A percentile compares a stretch with the other conserved stretches of the same genome.
Conservation (phyloP, 192 early-diverging fungal genomes). For the Phycomyces blakesleeanus region DNA sequence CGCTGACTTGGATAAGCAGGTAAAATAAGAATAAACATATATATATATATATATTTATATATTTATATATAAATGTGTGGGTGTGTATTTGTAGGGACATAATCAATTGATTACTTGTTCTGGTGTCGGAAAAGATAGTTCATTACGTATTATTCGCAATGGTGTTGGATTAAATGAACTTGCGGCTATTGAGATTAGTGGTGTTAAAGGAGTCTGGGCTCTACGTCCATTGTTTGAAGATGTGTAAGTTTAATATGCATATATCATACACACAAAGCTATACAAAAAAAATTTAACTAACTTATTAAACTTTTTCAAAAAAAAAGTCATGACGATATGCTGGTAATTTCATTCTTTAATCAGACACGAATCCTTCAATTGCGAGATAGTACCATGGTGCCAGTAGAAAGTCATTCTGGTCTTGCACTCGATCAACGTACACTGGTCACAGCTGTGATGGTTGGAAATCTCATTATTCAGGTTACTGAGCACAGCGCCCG, state of each 20-base stretch:
- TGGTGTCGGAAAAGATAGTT: constrained; percentile 68
- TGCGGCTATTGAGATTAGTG: constrained; percentile 58
- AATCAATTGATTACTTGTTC: constrained; percentile 85
- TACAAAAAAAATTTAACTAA: too few species aligned
- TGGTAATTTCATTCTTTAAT: constrained; percentile 67
- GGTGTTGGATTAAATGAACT: constrained; percentile 85
- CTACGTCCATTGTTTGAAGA: constrained; percentile 49
- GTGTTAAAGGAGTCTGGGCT: constrained; percentile 74
- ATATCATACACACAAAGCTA: too few species aligned
- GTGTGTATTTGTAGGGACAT: too few species aligned
- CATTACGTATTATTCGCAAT: constrained; percentile 81
- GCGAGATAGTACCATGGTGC: constrained; percentile 25
- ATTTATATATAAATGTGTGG: too few species aligned
- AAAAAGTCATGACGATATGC: constrained; percentile 38
- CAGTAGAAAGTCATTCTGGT: constrained; percentile 32
- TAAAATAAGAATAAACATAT: too few species aligned
- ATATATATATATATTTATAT: too few species aligned
- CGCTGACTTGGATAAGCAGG: constrained; percentile 67
- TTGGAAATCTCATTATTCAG: constrained; percentile 56
- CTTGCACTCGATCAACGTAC: constrained; percentile 42
- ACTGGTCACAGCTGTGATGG: constrained; percentile 42
- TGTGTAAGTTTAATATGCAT: constrained; percentile 35
- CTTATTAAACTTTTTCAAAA: too few species aligned
- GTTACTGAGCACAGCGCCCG: constrained; percentile 54
- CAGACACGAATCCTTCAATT: constrained; percentile 59